Base-by-base conservation (phyloP, 2,329 filamentous ascomycete species). In the Myriosclerotinia scirpicola region DNA sequence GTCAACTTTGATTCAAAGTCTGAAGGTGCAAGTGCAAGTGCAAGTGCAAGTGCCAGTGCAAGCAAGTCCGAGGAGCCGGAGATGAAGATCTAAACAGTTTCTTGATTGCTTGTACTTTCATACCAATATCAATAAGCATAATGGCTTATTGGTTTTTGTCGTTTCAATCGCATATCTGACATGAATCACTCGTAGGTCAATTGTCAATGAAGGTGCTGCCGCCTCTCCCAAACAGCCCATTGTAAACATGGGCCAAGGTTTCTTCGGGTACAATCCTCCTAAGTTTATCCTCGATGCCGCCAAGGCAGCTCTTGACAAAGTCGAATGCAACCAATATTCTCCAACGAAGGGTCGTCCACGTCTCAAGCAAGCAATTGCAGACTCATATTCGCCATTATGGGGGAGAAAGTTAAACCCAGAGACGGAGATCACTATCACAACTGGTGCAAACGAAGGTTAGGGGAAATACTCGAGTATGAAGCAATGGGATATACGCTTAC, bases 311-410 rank as follows among this genome's bases (percentile, higher is more conserved):
- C 85, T 99, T 62, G 90, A 97, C 76, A 85, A 87, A 62, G 94
- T 99, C 30, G 95, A 98, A 72, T 97, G 94, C 84, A 99, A 99
- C 79, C 95, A 99, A 82, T 99, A 99, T 83, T 94, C 93, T 30
- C 95, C 93, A 2, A 97, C 95, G 26, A 95, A 93, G 83, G 95
- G 95, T 68, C 88, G 94, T 8, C 94, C 95, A 53, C 86, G 94
- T 65, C 84, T 99, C 75, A 94, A 90, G 84, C 92, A 98, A 82
- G 95, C 95, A 62, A 89, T 99, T 74, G 91, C 95, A 2, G 88
- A 96, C 74, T 91, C 95, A 30, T 99, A 99, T 81, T 90, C 92
- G 17, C 92, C 93, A 0, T 89, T 90, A 78, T 98, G 96, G 82
- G 92, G 92, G 46, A 87, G 91, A 64, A 82, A 85, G 69, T 79